Evolutionary conservation across 805 yeast genomes (phyloP).

Genomic region (Kodamaea leandrae): DNA sequence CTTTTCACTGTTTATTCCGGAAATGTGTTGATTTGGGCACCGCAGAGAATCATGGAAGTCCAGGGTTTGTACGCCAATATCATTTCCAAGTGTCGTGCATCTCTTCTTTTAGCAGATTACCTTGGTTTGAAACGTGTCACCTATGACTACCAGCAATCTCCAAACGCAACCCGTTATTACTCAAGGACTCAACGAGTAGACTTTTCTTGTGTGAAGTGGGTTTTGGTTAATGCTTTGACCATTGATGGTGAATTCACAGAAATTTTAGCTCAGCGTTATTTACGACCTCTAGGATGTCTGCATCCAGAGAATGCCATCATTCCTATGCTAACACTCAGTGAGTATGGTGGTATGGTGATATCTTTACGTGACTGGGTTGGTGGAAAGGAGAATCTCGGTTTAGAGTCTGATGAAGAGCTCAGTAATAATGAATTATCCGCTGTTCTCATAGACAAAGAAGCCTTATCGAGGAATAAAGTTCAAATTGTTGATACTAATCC

Average conservation of each 20-base stretch:
- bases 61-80: constrained; percentile 87
- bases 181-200: constrained; percentile 74
- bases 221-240: constrained; percentile 80
- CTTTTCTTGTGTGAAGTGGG: constrained; percentile 80
- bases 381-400: constrained; percentile 58
- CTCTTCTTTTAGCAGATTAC: constrained; percentile 80
- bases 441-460: constrained; percentile 68
- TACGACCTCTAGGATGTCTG: constrained; percentile 83
- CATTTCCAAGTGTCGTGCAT: constrained; percentile 66
- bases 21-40: constrained; percentile 75
- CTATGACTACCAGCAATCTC: constrained; percentile 87
- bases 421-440: constrained; percentile 51
- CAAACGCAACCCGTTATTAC: constrained; percentile 77
- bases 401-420: constrained; percentile 26
- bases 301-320: constrained; percentile 74
- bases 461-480: constrained; percentile 69
- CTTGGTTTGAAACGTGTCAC: constrained; percentile 86
- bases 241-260: constrained; percentile 93
- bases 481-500: constrained; percentile 62
- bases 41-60: constrained; percentile 65
- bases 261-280: constrained; percentile 83
- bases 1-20: constrained; percentile 84
- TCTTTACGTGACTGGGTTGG: constrained; percentile 91
- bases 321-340: constrained; percentile 84
- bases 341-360: constrained; percentile 94